phyloP scores from a whole-genome alignment of 257 asterid species.

The Solanum sitiens region DNA sequence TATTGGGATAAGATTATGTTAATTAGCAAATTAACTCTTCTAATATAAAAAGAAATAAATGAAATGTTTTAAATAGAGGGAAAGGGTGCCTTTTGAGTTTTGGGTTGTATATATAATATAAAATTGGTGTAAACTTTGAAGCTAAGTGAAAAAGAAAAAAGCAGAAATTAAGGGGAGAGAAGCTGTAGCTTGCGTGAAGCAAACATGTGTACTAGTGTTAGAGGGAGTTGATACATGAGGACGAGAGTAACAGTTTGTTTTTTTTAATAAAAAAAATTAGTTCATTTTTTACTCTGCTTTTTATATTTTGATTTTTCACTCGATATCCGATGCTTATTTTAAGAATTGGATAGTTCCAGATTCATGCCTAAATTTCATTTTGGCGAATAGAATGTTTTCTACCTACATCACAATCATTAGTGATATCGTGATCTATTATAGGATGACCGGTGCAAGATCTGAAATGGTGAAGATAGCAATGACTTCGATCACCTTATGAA shows the following conservation, averaged over 20 bases:
- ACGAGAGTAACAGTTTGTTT: neutral
- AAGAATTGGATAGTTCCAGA: rapidly evolving
- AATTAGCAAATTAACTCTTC: neutral
- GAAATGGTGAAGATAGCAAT: neutral
- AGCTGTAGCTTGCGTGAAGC: neutral
- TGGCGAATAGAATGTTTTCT: neutral
- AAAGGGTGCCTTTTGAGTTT: neutral
- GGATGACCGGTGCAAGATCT: neutral
- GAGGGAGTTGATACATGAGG: neutral
- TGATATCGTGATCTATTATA: neutral
- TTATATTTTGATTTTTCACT: neutral
- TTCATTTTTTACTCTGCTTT: neutral
- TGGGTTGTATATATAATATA: neutral
- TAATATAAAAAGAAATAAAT: neutral
- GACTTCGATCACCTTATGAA: neutral
- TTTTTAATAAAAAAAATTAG: neutral
- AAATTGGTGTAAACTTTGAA: neutral
- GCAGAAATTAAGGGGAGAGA: neutral
- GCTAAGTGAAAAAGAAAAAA: neutral
- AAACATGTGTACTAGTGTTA: neutral
- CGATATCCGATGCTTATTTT: neutral
- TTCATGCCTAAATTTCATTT: neutral
- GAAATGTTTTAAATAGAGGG: neutral
- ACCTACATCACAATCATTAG: neutral
- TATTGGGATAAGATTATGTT: neutral